Base-by-base conservation (phyloP, 2,329 filamentous ascomycete species). In the Microcyclosporella mali region DNA sequence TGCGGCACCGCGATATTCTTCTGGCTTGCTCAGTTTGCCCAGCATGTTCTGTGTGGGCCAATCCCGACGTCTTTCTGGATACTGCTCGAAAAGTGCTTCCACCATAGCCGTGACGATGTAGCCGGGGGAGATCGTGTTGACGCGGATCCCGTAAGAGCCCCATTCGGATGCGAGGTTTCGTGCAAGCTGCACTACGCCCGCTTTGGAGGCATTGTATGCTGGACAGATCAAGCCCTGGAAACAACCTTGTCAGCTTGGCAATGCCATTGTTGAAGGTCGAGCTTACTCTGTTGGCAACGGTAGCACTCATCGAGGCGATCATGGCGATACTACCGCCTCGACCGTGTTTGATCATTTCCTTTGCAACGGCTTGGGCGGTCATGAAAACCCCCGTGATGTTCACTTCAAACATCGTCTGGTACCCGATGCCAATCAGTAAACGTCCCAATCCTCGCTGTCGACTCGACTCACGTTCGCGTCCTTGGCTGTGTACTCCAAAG, bases 31-130 rank as follows among this genome's bases (percentile, higher is more conserved):
- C 40, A 67, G 47, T 50, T 63, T 59, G 17, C 64, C 80, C 40
- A 94, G 72, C 87, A 94, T 92, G 66, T 94, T 94, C 66, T 90
- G 82, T 56, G 75, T 82, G 12, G 85, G 79, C 88, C 88, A 94
- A 47, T 81, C 75, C n/a, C 61, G 58, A 43, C 57, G 61, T 25
- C 69, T 72, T 57, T 88, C 84, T 0, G 88, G 88, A 52, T 78
- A 85, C 50, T 84, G 74, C 51, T 81, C 74, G 58, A 95, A 92
- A 25, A 94, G 75, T 45, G 78, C 76, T 61, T 86, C 78, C 1
- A 90, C 85, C 88, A 95, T 94, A 16, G 83, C 79, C 1, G 85
- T 88, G 16, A 84, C 76, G 58, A 88, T 87, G 61, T 88, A 88
- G 30, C 86, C 85, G 0, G 86, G 85, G 15, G 82, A 87, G 50